Evolutionary conservation across 1,284 basidiomycete species (phyloP).

Genomic region (Chalciporus sp.): DNA sequence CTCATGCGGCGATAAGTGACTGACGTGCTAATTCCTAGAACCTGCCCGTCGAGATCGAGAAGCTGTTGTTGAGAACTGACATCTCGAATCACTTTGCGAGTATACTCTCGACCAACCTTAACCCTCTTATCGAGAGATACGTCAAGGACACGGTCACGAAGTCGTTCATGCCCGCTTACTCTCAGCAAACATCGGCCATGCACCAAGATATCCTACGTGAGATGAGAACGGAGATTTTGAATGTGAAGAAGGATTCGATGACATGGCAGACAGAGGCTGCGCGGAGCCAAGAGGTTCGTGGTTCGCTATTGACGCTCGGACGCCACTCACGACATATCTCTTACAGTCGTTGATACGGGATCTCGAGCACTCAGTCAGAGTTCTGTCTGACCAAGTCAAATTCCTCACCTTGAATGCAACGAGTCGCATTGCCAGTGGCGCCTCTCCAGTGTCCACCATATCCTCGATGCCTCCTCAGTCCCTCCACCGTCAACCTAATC

Average conservation of each 20-base stretch:
- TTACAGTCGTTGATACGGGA: constrained; percentile 70
- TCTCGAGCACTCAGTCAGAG: constrained; percentile 71
- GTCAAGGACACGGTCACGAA: constrained; percentile 78
- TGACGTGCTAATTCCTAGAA: constrained; percentile 44
- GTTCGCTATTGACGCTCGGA: background rate
- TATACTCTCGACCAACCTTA: constrained; percentile 65
- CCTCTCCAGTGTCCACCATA: constrained; percentile 28
- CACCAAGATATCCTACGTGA: constrained; percentile 78
- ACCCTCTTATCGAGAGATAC: constrained; percentile 74
- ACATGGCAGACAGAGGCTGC: constrained; percentile 77
- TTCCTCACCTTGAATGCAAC: constrained; percentile 62
- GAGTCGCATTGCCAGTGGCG: constrained; percentile 29
- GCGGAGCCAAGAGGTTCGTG: constrained; percentile 71
- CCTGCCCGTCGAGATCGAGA: constrained; percentile 76
- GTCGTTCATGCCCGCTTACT: constrained; percentile 71
- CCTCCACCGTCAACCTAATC: constrained; percentile 43
- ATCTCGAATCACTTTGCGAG: constrained; percentile 74
- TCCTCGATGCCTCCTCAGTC: constrained; percentile 30
- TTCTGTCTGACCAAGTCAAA: constrained; percentile 77
- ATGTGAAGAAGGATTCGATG: constrained; percentile 73
- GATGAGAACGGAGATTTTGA: constrained; percentile 71
- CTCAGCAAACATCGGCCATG: constrained; percentile 67
- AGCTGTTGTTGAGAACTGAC: constrained; percentile 72
- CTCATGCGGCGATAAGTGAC: background rate
- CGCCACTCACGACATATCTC: constrained; percentile 8